phyloP scores from a whole-genome alignment of 805 yeast genomes.

The Metschnikowia kunwiensis region DNA sequence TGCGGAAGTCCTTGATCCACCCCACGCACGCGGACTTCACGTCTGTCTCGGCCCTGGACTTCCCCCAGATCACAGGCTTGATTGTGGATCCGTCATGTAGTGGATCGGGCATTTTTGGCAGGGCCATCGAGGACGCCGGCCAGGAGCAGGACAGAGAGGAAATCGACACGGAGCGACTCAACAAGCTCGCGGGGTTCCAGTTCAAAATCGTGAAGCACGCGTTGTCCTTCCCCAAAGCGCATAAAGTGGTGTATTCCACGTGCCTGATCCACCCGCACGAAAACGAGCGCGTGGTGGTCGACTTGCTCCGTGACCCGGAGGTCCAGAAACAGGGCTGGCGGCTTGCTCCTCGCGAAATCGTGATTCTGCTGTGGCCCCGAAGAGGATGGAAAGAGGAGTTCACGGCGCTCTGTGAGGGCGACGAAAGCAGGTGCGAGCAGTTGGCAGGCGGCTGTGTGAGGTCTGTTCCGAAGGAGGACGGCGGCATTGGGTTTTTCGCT shows the following conservation, averaged over 20 bases:
- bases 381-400: conserved; percentile 79
- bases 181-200: conserved; percentile 81
- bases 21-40: conserved; percentile 67
- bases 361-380: conserved; percentile 81
- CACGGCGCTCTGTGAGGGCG: conserved; percentile 40
- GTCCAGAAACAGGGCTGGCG: conserved; percentile 72
- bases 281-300: conserved; percentile 87
- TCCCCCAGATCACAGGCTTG: conserved; percentile 66
- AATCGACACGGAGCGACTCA: conserved; percentile 55
- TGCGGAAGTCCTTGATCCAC: conserved; percentile 37
- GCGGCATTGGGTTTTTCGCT: conserved; percentile 99
- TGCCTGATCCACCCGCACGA: conserved; percentile 94
- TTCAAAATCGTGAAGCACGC: conserved; percentile 87
- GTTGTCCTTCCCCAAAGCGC: conserved; percentile 70
- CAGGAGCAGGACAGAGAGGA: conserved; percentile 42
- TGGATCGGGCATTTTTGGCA: conserved; percentile 96
- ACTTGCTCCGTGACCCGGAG: conserved; percentile 64
- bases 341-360: conserved; percentile 55
- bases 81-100: conserved; percentile 97
- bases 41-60: conserved; percentile 53
- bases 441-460: conserved; percentile 87
- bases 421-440: conserved; percentile 34
- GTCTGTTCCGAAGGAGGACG: conserved; percentile 81
- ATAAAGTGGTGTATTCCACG: conserved; percentile 84
- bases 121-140: conserved; percentile 56